Conservation (phyloP, 371 early-diverging fungal genomes). For the Nematocida sp. region DNA sequence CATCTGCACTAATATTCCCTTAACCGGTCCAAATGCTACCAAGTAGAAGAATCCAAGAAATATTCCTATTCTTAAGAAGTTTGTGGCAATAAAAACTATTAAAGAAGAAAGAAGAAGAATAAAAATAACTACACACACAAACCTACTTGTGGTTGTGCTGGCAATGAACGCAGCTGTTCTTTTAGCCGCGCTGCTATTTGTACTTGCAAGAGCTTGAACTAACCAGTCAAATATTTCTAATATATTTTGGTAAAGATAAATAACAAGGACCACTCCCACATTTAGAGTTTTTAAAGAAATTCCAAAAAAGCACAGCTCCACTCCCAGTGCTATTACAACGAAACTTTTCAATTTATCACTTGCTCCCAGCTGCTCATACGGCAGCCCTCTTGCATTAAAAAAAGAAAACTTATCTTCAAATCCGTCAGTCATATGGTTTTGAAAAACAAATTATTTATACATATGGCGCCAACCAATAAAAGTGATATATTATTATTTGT, state of each 20-base stretch:
- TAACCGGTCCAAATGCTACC: background rate
- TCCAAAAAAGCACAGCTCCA: slow-evolving; percentile 8
- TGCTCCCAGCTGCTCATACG: background rate
- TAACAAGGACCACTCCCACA: background rate
- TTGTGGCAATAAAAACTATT: background rate
- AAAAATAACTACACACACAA: background rate
- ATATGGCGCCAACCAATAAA: no score
- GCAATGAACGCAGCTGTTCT: background rate
- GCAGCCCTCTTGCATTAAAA: background rate
- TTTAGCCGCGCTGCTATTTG: background rate
- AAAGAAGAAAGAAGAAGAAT: background rate
- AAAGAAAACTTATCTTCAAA: no score
- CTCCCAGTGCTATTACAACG: background rate
- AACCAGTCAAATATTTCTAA: background rate
- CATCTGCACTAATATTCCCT: background rate
- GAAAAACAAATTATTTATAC: no score
- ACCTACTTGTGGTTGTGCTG: background rate
- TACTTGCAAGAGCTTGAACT: background rate
- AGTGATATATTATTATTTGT: no score
- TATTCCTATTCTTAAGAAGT: slow-evolving; percentile 9
- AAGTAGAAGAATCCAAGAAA: slow-evolving; percentile 1
- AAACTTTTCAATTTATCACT: background rate
- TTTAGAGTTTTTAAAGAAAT: background rate
- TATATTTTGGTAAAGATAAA: slow-evolving; percentile 1
- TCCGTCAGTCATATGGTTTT: no score